Evolutionary conservation across 2,329 filamentous ascomycete genomes (phyloP), one percentile per base, ranked within the genome.

Genomic region (Ploettnerulaceae sp.): DNA sequence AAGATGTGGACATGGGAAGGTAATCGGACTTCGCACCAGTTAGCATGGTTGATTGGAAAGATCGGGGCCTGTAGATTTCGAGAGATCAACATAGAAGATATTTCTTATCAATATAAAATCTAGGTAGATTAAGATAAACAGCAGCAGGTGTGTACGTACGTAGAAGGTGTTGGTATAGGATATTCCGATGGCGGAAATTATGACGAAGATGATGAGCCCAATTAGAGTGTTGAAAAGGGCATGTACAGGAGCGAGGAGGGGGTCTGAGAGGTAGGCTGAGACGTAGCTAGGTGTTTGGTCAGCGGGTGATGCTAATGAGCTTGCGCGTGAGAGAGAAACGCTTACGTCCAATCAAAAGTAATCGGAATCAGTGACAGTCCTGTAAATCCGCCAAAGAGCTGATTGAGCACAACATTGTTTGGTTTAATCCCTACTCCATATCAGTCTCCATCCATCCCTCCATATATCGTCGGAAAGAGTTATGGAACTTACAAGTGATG

Each of bases 401-500:
- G 84, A 54, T 89, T 89, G 28, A 89, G 64, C 4, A 86, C 67
- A 0, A 78, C 71, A 51, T 77, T 86, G 40, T 86, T 71, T 0
- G 85, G 85, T 2, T 76, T 77, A 48, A 88, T 75, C 82, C 83
- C 83, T 84, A n/a, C n/a, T 86, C 68, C 1, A 87, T 83, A 59
- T 87, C 84, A 0, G 82, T 86, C 28, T 87, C 76, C 1, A 82
- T 3, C 26, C 14, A 7, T 14, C 8, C 12, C 3, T 11, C 20
- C 5, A 9, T 25, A 8, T 3, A 6, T 7, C 14, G 6, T 24
- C 17, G 2, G 22, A n/a, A n/a, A 15, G 7, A 20, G 7, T 18
- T 82, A 4, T 85, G 81, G 75, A 66, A 88, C 81, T 7, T 59
- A 73, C 83, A 88, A 0, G 84, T 87, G 8, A 77, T 71, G 59